Evolutionary conservation across 192 early-diverging fungal species (phyloP), one percentile per base, ranked within the genome.

Genomic region (Mortierella hygrophila): DNA sequence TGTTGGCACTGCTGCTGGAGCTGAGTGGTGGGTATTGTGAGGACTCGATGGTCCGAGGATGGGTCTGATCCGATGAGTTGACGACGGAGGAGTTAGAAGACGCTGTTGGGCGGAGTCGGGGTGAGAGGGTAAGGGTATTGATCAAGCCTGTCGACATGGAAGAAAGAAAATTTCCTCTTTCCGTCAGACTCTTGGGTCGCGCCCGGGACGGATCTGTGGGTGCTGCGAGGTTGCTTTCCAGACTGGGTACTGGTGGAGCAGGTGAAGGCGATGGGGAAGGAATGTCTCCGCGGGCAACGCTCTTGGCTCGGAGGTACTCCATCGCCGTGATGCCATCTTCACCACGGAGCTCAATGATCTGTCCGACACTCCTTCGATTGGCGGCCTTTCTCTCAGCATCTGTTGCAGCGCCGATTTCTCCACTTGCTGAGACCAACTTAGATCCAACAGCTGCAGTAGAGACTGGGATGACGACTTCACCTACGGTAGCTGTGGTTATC

Each of bases 241-340:
- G 26, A 20, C n/a, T 21, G 4, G 60, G 29, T 21, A 32, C 21
- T 5, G 46, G 8, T 26, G 70, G 60, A 6, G 81, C 26, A 6
- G 74, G 52, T 16, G 63, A 69, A 18, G 72, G 35, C 7, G 71
- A 68, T 15, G 76, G 65, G 0, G 72, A 37, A 1, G n/a, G 20
- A 0, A 70, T 38, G 20, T 78, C 77, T 38, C 82, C 82, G 44
- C 76, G 26, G 2, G 76, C 77, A 16, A 78, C 68, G 6, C 76
- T 42, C 68, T 83, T 83, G 13, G 72, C 57, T 74, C 82, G 76
- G 32, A 83, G 76, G 54, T 83, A 83, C 16, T 83, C 76, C 82
- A 83, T 70, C 1, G 82, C 82, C 1, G 42, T 70, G 20, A 49
- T 63, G 18, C 76, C 77, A 46, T 72, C 71, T n/a, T 83, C 82